phyloP scores from a whole-genome alignment of 768 basidiomycete genomes.

The Tulasnella sp. region DNA sequence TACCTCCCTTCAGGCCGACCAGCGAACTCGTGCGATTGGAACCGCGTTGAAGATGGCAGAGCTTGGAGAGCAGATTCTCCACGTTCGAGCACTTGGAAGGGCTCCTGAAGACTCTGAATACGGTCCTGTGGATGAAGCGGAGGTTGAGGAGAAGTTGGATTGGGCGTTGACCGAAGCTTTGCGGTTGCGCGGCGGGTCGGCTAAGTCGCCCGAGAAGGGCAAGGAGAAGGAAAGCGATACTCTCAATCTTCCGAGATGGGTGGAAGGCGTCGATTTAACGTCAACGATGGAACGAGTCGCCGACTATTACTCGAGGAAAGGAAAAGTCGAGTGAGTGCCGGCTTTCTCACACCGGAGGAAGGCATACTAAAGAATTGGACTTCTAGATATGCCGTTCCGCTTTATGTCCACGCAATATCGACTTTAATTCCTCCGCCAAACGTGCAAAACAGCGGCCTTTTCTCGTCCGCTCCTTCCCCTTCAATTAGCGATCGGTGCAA shows the following conservation, averaged over 20 bases:
- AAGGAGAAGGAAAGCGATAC: conserved; percentile 3
- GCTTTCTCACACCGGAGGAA: neutral
- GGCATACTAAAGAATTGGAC: neutral
- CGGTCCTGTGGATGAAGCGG: conserved; percentile 15
- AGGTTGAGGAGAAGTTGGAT: conserved; percentile 14
- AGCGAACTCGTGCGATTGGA: conserved; percentile 16
- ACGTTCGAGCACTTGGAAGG: neutral
- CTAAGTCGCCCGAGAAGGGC: neutral
- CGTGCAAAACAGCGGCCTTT: neutral
- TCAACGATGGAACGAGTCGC: conserved; percentile 29
- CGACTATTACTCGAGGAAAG: conserved; percentile 31
- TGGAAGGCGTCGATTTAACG: conserved; percentile 30
- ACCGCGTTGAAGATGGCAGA: conserved; percentile 22
- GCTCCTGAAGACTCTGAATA: neutral
- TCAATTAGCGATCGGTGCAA: conserved; percentile 29
- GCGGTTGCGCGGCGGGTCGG: neutral
- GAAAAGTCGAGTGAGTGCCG: conserved; percentile 31
- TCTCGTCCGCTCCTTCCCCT: conserved; percentile 25
- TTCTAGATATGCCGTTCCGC: conserved; percentile 31
- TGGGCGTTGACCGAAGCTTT: conserved; percentile 19
- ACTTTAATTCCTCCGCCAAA: conserved; percentile 30
- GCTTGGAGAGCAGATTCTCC: conserved; percentile 11
- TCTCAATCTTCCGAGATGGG: conserved; percentile 32
- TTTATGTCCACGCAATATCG: conserved; percentile 33
- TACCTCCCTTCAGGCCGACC: neutral